Conservation (phyloP, 495 filamentous ascomycete species). For the Aspergillus asperescens region DNA sequence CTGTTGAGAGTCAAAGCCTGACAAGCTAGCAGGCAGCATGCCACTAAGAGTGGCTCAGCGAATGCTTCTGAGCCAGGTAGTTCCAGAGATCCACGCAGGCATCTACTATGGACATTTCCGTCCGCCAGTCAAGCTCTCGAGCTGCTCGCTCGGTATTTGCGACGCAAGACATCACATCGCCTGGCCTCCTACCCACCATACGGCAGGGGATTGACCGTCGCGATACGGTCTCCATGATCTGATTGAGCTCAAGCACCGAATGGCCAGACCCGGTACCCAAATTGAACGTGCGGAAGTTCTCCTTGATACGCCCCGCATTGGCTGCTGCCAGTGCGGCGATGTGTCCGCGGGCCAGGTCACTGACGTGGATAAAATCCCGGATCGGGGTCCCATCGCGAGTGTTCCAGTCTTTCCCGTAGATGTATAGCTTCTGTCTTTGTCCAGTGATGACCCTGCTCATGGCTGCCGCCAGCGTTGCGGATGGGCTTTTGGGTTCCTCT, state of each 20-base stretch:
- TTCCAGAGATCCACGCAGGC: no score
- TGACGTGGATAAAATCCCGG: conserved; percentile 53
- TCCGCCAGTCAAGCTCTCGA: no score
- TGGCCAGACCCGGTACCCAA: conserved; percentile 46
- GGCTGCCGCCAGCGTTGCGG: conserved; percentile 57
- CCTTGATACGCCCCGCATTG: conserved; percentile 24
- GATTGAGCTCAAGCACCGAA: conserved; percentile 45
- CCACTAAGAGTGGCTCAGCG: no score
- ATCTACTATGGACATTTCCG: no score
- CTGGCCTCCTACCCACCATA: no score
- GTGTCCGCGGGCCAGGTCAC: conserved; percentile 59
- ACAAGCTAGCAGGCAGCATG: no score
- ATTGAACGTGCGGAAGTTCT: conserved; percentile 46
- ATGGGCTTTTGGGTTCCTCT: conserved; percentile 53
- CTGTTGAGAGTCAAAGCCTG: no score
- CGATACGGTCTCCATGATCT: conserved; percentile 40
- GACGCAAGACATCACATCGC: no score
- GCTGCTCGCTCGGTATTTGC: no score
- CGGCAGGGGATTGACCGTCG: no score
- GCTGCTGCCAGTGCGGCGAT: conserved; percentile 46
- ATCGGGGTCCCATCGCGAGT: conserved; percentile 55
- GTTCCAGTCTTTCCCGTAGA: conserved; percentile 58
- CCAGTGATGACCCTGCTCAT: conserved; percentile 53
- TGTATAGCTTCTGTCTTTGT: conserved; percentile 39
- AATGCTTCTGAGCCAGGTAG: no score